Conservation (phyloP, 495 filamentous ascomycete species). For the Cenococcum geophilum region DNA sequence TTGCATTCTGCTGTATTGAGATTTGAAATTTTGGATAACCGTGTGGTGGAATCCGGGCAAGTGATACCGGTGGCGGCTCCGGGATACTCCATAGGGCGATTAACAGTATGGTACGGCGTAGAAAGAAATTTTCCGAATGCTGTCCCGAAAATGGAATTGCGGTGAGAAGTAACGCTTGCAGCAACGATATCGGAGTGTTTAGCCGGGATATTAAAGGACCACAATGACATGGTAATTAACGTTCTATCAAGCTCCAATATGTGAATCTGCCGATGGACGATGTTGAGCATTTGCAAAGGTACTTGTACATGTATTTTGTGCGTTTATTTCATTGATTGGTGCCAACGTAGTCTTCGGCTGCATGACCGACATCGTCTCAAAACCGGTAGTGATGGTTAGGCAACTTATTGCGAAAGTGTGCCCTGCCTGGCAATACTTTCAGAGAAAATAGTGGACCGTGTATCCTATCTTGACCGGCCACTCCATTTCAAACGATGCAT, state of each 20-base stretch:
- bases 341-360: neutral
- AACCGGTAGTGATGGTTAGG: neutral
- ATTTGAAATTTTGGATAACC: too few relatives aligned
- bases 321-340: neutral
- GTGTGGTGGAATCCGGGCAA: neutral
- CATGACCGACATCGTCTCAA: neutral
- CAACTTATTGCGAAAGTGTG: neutral
- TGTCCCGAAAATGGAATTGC: neutral
- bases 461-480: neutral
- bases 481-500: neutral
- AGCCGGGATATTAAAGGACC: neutral
- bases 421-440: neutral
- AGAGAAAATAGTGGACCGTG: neutral
- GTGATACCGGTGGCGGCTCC: neutral
- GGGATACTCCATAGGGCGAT: neutral
- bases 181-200: neutral
- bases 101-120: neutral
- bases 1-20: too few relatives aligned
- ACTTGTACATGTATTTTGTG: neutral
- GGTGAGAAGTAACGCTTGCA: neutral
- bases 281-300: neutral
- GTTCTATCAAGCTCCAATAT: too few relatives aligned
- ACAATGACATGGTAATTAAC: neutral
- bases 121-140: neutral
- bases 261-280: too few relatives aligned